phyloP scores from a whole-genome alignment of 73 alveolate species.

The Symbiodinium natans region DNA sequence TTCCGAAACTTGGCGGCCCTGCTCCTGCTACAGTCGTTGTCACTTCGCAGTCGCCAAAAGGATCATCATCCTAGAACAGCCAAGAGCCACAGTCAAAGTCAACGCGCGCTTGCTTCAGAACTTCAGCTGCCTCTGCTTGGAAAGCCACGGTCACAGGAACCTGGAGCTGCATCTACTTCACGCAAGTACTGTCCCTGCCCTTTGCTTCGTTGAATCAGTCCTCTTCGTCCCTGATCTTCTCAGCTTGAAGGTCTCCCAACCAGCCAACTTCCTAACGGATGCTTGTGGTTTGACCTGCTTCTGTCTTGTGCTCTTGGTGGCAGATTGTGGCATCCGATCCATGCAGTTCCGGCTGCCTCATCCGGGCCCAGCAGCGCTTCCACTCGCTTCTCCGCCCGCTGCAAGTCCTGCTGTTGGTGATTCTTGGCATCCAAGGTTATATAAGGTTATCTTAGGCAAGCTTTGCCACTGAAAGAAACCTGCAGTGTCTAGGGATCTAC shows the following conservation, averaged over 20 bases:
- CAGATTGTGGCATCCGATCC: no score
- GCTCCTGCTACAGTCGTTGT: constrained; percentile 58
- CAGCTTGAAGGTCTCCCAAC: constrained; percentile 54
- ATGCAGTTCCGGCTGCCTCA: no score
- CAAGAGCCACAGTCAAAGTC: not conserved
- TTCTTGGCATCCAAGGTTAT: not conserved
- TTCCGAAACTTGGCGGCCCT: not conserved
- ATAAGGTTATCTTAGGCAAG: no score
- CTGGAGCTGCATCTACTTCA: not conserved
- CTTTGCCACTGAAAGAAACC: no score
- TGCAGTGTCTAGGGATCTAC: not conserved
- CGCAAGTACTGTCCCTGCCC: no score
- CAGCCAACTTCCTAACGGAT: constrained; percentile 17
- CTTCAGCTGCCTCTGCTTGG: constrained; percentile 64
- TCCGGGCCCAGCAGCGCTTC: constrained; percentile 90
- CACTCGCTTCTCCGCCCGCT: constrained; percentile 87
- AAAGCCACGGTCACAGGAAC: constrained; percentile 69
- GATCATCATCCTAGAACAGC: constrained; percentile 33
- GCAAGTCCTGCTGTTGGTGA: constrained; percentile 36
- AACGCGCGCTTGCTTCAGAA: not conserved
- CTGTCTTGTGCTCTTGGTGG: no score
- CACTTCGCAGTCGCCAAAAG: constrained; percentile 60
- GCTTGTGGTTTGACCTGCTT: no score
- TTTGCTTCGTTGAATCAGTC: no score
- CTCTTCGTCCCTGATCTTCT: constrained; percentile 59